Evolutionary conservation across 2,329 filamentous ascomycete species (phyloP), one percentile per base, ranked within the genome.

Genomic region (Paecilomyces fulvus): DNA sequence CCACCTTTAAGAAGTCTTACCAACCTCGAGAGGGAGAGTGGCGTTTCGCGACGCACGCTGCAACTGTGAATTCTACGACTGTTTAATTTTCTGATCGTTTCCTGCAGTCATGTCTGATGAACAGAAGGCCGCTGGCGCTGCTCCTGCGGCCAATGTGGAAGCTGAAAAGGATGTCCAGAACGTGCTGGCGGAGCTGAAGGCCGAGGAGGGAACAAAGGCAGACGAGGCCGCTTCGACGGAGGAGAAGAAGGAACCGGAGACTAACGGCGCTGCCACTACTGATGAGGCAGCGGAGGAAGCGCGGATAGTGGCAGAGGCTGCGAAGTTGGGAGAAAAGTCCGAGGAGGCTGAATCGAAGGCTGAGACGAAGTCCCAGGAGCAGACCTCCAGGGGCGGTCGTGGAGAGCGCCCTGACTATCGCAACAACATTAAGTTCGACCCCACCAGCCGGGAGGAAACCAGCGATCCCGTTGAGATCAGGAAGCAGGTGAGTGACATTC

Each of bases 401-500:
- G 63, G 63, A 58, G 64, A 60, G 43, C 58, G 61, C 50, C 59
- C 64, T 54, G 64, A 64, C 51, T 65, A 69, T 58, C 67, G 69
- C 62, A 83, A 83, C 64, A 87, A 87, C 63, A 79, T 80, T 72
- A 90, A 89, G 73, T 89, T 86, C 57, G 86, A 91, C 66, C 81
- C 89, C 52, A 84, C 84, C 52, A 72, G 78, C 33, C 82, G 84
- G 61, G 77, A 85, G 54, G 86, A 90, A 68, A 87, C 86, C 23
- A 85, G 88, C 65, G 89, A 96, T 72, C 88, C 88, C 1, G 80
- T 79, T 23, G 83, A 88, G 74, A 96, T 96, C 67, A 87, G 90
- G 71, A 87, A 87, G 69, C 92, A 95, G 81, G 88, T 89, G 78
- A 70, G 71, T 60, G 59, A 28, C 30, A 51, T 50, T 21, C 43